Evolutionary conservation across 192 early-diverging fungal species (phyloP), one percentile per base, ranked within the genome.

Genomic region (Neocallimastix lanati): DNA sequence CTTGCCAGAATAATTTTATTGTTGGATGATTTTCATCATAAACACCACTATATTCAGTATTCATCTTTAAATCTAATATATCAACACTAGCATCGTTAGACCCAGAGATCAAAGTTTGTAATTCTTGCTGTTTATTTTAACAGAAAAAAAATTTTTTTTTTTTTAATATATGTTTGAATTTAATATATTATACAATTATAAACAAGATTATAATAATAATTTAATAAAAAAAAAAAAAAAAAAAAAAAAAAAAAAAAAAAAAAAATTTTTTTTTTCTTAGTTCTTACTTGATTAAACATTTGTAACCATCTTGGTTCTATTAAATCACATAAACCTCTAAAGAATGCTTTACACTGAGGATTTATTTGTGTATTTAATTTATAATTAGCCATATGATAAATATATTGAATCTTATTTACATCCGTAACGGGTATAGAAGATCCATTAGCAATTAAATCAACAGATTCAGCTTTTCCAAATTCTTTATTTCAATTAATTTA

Each of bases 41-140:
- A 13, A 90, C 92, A 29, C 92, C 94, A 0, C 86, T 88, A 78
- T 95, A 97, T 0, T 88, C 84, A 0, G 93, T 94, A 81, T 98
- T 88, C 35, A 81, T 80, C 35, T 85, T 86, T 79, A 96, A 85
- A 82, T 98, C 94, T 15, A 82, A 85, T 13, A 98, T 79, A 80
- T 96, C 90, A 58, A 99, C 93, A 6, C 90, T 89, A 7, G 88
- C 86, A 12, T 88, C 85, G 13, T 77, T 79, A 76, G 92, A 87
- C 28, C 97, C 97, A 15, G 93, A 93, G 77, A 99, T 79, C 27
- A 99, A 88, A 21, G 93, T 88, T 78, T 95, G 95, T n/a, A 97
- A 86, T 84, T 99, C 97, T 81, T 92, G 88, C 81, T 92, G 91
- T n/a, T 83, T 84, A 83, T 30, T 29, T 29, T 81, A 78, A 76